Evolutionary conservation across 164 flowering plant species (phyloP), one percentile per base, ranked within the genome.

Genomic region (Vitis riparia): DNA sequence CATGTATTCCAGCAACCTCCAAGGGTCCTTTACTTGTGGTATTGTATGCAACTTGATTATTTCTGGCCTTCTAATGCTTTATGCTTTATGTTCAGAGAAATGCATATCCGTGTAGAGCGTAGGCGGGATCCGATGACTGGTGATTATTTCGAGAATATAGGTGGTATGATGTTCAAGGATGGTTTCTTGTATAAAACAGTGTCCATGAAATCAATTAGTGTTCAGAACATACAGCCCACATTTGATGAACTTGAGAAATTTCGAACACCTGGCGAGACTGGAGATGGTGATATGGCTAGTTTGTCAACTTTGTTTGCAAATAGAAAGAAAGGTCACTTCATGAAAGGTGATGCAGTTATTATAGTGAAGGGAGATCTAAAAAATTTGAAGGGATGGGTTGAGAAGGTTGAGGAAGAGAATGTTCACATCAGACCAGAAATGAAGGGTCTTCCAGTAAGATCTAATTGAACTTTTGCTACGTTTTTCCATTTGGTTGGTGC

Each of bases 201-300:
- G 15, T 90, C 99, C 3, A 78, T 83, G 81, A 95, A 93, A 69
- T 93, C 99, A 6, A 84, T 95, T n/a, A 91, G 90, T 65, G 68
- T 88, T 16, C 86, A 80, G 68, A 89, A 86, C 66, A 86, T 93
- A 19, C 88, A 90, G 29, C 98, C 98, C 27, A 87, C 88, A 59
- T 93, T 95, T 80, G 99, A 93, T 78, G 97, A 95, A 76, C 92
- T 95, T 57, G 97, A 93, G 84, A 95, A 93, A 65, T 93, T 95
- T 59, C 87, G 88, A 59, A 83, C 83, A 53, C 91, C 97, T 67
- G 84, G 87, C 44, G 94, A 92, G 76, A 81, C 83, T 77, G 91
- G 87, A 55, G 97, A 90, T 65, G 88, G 88, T 65, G 97, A 93
- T 73, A 74, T 85, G 29, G 81, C 83, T 55, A 79, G 87, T 81